These are phyloP conservation scores for Macadamia tetraphylla DNA, from an alignment of 164 flowering plant genomes.

Conservation along the genomic window DNA sequence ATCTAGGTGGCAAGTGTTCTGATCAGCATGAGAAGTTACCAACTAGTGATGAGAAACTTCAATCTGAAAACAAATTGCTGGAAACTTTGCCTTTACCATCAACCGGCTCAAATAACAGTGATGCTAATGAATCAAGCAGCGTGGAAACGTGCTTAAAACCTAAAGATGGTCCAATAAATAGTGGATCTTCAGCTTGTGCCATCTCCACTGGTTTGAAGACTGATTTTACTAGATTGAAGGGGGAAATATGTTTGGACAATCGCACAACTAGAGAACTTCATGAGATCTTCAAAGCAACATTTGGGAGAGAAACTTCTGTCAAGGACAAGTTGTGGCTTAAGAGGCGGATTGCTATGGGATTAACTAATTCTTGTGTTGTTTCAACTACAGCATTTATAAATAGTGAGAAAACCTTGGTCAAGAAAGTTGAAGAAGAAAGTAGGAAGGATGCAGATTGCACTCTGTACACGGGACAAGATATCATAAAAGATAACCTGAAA, in stretches of 20 bases:
- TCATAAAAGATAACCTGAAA: conserved; percentile 14
- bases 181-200: conserved; percentile 31
- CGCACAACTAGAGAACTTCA: conserved; percentile 82
- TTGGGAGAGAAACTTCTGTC: conserved; percentile 87
- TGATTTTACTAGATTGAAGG: conserved; percentile 56
- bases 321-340: conserved; percentile 97
- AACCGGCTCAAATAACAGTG: conserved; percentile 18
- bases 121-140: conserved; percentile 16
- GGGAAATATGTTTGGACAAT: conserved; percentile 70
- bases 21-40: conserved; percentile 25
- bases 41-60: conserved; percentile 30
- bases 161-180: conserved; percentile 21
- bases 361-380: conserved; percentile 83
- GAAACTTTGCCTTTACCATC: conserved; percentile 25
- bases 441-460: conserved; percentile 16
- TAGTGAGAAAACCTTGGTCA: conserved; percentile 44
- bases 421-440: conserved; percentile 28
- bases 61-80: conserved; percentile 33
- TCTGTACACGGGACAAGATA: conserved; percentile 9
- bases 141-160: conserved; percentile 27
- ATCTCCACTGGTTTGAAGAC: conserved; percentile 33
- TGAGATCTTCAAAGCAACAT: conserved; percentile 79
- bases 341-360: conserved; percentile 86
- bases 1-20: conserved; percentile 22
- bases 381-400: conserved; percentile 53